phyloP scores from a whole-genome alignment of 495 filamentous ascomycete genomes.

The Daldinia concentrica region DNA sequence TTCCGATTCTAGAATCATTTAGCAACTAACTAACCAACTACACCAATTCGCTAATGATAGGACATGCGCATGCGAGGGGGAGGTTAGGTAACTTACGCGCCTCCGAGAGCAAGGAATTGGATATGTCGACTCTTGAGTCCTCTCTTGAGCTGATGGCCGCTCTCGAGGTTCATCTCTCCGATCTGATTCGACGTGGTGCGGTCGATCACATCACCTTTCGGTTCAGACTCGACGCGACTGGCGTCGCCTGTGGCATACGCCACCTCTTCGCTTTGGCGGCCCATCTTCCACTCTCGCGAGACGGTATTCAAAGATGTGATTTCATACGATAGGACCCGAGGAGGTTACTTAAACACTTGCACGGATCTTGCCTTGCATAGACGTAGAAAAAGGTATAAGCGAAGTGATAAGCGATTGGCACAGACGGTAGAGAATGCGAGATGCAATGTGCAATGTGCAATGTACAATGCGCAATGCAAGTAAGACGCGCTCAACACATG shows the following conservation, averaged over 20 bases:
- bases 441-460: neutral
- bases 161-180: conserved; percentile 64
- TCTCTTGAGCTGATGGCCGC: conserved; percentile 62
- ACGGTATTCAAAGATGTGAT: neutral
- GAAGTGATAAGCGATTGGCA: too few species aligned
- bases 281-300: conserved; percentile 17
- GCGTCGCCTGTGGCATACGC: conserved; percentile 21
- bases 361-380: neutral
- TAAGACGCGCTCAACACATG: conserved; percentile 5
- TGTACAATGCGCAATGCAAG: neutral
- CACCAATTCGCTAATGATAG: neutral
- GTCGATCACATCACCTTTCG: conserved; percentile 56
- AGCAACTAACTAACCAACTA: conserved; percentile 12
- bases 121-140: conserved; percentile 73
- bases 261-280: conserved; percentile 4
- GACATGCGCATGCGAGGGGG: neutral
- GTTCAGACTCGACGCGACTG: conserved; percentile 49
- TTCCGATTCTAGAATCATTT: conserved; percentile 64
- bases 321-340: neutral
- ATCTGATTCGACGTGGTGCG: conserved; percentile 56
- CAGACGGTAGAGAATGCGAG: neutral
- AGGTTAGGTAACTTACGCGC: conserved; percentile 51
- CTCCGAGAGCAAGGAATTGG: conserved; percentile 77
- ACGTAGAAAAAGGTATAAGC: neutral
- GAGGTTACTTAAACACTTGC: neutral